Evolutionary conservation across 2,329 filamentous ascomycete species (phyloP).

Genomic region (Penicillium sp.): DNA sequence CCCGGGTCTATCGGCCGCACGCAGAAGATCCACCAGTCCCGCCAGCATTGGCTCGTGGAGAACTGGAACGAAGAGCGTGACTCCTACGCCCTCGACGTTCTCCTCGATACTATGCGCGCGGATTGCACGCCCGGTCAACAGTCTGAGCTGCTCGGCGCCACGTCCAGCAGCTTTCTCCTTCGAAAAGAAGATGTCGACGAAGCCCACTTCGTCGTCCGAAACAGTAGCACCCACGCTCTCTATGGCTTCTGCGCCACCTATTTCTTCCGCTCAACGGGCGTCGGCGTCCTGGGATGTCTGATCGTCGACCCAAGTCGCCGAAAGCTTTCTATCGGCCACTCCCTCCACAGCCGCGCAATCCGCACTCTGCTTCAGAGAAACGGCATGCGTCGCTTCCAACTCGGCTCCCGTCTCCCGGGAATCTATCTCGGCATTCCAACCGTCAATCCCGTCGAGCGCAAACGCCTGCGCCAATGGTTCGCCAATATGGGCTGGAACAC

Average conservation of each 20-base stretch:
- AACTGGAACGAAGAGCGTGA: slow-evolving; percentile 82
- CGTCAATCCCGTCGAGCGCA: slow-evolving; percentile 62
- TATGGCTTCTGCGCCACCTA: slow-evolving; percentile 95
- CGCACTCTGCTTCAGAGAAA: slow-evolving; percentile 71
- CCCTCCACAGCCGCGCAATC: slow-evolving; percentile 82
- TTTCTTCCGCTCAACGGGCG: slow-evolving; percentile 67
- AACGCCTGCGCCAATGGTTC: slow-evolving; percentile 75
- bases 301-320: slow-evolving; percentile 86
- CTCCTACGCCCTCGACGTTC: slow-evolving; percentile 68
- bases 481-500: slow-evolving; percentile 87
- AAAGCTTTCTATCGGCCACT: slow-evolving; percentile 87
- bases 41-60: slow-evolving; percentile 93
- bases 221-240: slow-evolving; percentile 85
- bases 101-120: slow-evolving; percentile 71
- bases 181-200: slow-evolving; percentile 72
- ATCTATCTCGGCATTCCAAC: slow-evolving; percentile 83
- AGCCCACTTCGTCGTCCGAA: slow-evolving; percentile 87
- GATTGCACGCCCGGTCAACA: slow-evolving; percentile 62
- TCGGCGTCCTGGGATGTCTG: slow-evolving; percentile 79
- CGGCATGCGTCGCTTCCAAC: slow-evolving; percentile 75
- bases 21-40: slow-evolving; percentile 83
- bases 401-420: slow-evolving; percentile 79
- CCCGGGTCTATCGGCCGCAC: slow-evolving; percentile 80
- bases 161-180: slow-evolving; percentile 74
- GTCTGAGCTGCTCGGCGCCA: slow-evolving; percentile 69